phyloP scores from a whole-genome alignment of 192 early-diverging fungal genomes.

The Backusella macrospora region DNA sequence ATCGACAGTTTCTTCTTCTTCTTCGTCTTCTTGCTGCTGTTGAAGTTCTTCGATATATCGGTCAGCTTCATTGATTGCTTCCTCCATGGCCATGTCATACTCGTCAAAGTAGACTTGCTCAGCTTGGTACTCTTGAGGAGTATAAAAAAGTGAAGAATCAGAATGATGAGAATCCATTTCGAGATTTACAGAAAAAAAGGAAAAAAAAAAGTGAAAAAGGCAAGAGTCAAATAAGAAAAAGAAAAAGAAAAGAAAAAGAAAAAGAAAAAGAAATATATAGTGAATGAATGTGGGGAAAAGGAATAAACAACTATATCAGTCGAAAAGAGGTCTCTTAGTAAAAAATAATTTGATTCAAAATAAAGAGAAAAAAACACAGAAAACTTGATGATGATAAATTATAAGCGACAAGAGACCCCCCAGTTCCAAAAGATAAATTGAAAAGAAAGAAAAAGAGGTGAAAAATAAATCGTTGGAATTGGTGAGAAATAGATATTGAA shows the following conservation, averaged over 20 bases:
- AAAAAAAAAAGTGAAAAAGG: background rate
- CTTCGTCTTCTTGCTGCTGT: background rate
- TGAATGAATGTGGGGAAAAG: background rate
- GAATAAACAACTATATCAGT: background rate
- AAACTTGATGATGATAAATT: constrained; percentile 13
- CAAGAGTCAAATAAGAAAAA: background rate
- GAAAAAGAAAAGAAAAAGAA: background rate
- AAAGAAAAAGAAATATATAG: background rate
- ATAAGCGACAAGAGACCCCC: constrained; percentile 4
- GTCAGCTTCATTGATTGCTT: constrained; percentile 6
- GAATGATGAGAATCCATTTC: background rate
- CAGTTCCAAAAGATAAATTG: constrained; percentile 10
- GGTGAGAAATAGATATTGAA: background rate
- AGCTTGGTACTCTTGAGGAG: constrained; percentile 16
- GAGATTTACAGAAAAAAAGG: background rate
- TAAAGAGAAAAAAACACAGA: constrained; percentile 11
- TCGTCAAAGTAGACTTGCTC: constrained; percentile 18
- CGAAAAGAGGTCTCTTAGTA: constrained; percentile 7
- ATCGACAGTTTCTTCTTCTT: background rate
- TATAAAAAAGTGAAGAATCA: background rate
- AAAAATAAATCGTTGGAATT: background rate
- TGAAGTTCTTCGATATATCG: background rate
- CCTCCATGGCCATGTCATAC: constrained; percentile 8
- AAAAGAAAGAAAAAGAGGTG: background rate
- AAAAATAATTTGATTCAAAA: constrained; percentile 13